These are phyloP conservation scores for Astraeus odoratus DNA, from an alignment of 768 basidiomycete genomes.

Conservation along the genomic window DNA sequence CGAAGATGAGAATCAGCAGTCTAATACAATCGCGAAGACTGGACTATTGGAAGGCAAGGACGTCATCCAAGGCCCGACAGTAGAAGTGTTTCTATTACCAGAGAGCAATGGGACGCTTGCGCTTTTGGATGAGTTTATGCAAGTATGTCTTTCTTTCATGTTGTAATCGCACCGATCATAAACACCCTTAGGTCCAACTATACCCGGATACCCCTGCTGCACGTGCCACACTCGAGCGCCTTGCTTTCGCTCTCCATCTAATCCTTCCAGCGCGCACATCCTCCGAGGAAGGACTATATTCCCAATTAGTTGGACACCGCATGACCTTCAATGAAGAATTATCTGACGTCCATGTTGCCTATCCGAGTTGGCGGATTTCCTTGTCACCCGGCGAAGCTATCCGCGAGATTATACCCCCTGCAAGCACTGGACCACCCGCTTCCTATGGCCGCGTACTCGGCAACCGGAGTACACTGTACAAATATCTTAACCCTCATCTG, in stretches of 20 bases:
- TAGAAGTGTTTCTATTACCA: constrained; percentile 53
- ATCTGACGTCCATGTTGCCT: constrained; percentile 42
- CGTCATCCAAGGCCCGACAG: constrained; percentile 49
- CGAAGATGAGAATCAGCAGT: constrained; percentile 5
- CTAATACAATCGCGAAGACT: neutral
- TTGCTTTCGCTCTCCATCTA: constrained; percentile 46
- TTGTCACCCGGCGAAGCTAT: constrained; percentile 54
- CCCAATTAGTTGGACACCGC: constrained; percentile 53
- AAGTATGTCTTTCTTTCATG: constrained; percentile 37
- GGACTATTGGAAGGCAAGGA: constrained; percentile 52
- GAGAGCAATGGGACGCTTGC: constrained; percentile 44
- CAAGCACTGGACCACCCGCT: constrained; percentile 45
- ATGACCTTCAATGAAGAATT: constrained; percentile 36
- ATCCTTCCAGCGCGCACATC: constrained; percentile 41
- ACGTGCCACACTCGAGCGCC: constrained; percentile 35
- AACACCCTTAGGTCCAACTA: constrained; percentile 42
- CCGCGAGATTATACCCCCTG: constrained; percentile 41
- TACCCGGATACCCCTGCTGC: constrained; percentile 56
- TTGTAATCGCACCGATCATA: neutral
- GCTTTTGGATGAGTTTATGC: constrained; percentile 69
- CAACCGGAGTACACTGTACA: constrained; percentile 85
- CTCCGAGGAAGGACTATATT: constrained; percentile 11
- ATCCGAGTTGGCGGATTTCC: constrained; percentile 60
- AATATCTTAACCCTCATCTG: constrained; percentile 85
- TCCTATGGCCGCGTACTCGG: constrained; percentile 81